Base-by-base conservation (phyloP, 2,329 filamentous ascomycete species). In the Conoideocrella luteorostrata region DNA sequence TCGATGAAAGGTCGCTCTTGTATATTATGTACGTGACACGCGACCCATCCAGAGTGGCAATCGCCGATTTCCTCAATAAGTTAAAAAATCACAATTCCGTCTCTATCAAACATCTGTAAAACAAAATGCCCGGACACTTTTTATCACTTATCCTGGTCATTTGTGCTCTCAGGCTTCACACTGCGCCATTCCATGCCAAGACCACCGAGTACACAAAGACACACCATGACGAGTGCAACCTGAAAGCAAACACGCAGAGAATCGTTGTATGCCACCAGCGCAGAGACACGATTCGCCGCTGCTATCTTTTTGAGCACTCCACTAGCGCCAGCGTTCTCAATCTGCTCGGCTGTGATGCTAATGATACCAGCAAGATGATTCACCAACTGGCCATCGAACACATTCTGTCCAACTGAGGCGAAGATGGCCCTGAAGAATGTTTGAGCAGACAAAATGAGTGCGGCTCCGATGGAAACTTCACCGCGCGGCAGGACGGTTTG, bases 231-330 rank as follows among this genome's bases (percentile, higher is more conserved):
- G 7, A 82, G 64, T 2, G 70, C 73, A 7, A 86, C 75, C 48
- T 77, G 74, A 56, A 84, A 87, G 1, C 74, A 73, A 46, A 72
- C 63, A 2, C 71, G 70, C 29, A 88, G 60, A 0, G 80, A 69
- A 20, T 67, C 58, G 55, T 86, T 86, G 63, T 88, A 88, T 0
- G 71, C 78, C 1, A 43, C 15, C 29, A 68, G 47, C 11, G 21
- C 35, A 3, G 34, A 29, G 11, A 17, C 33, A 29, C 40, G 40
- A 22, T 43, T 18, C 40, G 35, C 15, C 6, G 13, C 13, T 6
- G 26, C 30, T 18, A 43, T 28, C 15, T 11, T 21, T 13, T 32
- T 17, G 4, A 43, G 30, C 7, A 37, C 20, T 4, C 21, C 15
- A 6, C 30, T 43, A 13, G 21, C 40, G 9, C 40, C 40, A 21